Evolutionary conservation across 1,284 basidiomycete genomes (phyloP).

Genomic region (Naganishia cerealis): DNA sequence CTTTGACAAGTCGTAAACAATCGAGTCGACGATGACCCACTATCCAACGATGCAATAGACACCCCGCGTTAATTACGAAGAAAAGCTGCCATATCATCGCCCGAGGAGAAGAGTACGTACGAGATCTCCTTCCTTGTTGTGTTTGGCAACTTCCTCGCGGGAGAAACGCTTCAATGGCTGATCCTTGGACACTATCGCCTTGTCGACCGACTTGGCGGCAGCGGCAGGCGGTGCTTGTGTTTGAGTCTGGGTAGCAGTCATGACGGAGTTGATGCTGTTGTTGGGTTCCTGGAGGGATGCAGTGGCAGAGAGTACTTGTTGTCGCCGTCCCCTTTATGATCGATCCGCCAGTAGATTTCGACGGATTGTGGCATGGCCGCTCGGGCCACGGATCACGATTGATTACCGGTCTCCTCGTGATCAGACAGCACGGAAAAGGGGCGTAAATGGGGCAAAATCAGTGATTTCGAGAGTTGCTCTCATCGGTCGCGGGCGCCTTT

Average conservation of each 20-base stretch:
- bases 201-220: constrained; percentile 23
- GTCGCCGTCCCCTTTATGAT: background rate
- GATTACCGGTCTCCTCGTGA: background rate
- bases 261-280: background rate
- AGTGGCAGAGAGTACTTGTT: background rate
- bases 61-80: background rate
- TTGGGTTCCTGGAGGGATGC: background rate
- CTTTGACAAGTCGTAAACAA: constrained; percentile 75
- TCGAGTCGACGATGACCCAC: constrained; percentile 79
- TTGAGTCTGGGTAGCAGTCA: constrained; percentile 17
- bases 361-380: background rate
- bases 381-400: background rate
- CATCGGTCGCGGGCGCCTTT: no score
- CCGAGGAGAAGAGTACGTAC: constrained; percentile 6
- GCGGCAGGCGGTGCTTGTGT: constrained; percentile 20
- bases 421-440: background rate
- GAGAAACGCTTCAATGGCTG: constrained; percentile 48
- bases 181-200: constrained; percentile 29
- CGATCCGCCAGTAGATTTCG: constrained; percentile 7
- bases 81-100: background rate
- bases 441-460: no score
- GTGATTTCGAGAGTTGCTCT: no score
- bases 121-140: constrained; percentile 72
- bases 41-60: background rate
- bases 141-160: constrained; percentile 59